A percentile compares a stretch with the other conserved stretches of the same genome.
phyloP scores from a whole-genome alignment of 2,329 filamentous ascomycete genomes.

The Fusarium sp. region DNA sequence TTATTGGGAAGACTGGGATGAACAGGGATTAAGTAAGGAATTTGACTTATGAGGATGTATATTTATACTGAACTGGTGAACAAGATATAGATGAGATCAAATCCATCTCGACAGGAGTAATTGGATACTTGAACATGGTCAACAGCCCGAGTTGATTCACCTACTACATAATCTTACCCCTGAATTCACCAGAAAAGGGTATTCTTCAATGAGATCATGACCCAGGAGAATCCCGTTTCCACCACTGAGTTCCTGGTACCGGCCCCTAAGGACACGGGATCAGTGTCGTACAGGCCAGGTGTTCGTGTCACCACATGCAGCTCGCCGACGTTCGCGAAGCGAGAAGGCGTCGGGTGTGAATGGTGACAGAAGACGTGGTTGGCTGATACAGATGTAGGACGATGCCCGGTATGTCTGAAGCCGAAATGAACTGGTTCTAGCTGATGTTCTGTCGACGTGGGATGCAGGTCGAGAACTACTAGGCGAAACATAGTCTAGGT shows the following conservation, averaged over 20 bases:
- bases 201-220: neutral
- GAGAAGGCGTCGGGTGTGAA: slow-evolving; percentile 26
- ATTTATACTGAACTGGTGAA: neutral
- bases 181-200: neutral
- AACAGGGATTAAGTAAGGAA: neutral
- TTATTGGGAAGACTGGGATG: neutral
- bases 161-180: neutral
- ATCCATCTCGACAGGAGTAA: neutral
- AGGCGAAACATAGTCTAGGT: neutral
- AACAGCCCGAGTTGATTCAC: neutral
- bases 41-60: neutral
- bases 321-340: slow-evolving; percentile 34
- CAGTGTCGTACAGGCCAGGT: slow-evolving; percentile 21
- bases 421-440: slow-evolving; percentile 21
- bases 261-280: neutral
- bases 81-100: neutral
- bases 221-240: neutral
- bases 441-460: neutral
- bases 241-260: neutral
- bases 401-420: slow-evolving; percentile 7
- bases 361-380: slow-evolving; percentile 8
- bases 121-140: neutral
- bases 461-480: neutral
- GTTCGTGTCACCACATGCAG: slow-evolving; percentile 32
- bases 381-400: slow-evolving; percentile 13